A percentile compares a stretch with the other conserved stretches of the same genome.
Evolutionary conservation across 192 early-diverging fungal genomes (phyloP).

Genomic region (Entrophospora sp.): DNA sequence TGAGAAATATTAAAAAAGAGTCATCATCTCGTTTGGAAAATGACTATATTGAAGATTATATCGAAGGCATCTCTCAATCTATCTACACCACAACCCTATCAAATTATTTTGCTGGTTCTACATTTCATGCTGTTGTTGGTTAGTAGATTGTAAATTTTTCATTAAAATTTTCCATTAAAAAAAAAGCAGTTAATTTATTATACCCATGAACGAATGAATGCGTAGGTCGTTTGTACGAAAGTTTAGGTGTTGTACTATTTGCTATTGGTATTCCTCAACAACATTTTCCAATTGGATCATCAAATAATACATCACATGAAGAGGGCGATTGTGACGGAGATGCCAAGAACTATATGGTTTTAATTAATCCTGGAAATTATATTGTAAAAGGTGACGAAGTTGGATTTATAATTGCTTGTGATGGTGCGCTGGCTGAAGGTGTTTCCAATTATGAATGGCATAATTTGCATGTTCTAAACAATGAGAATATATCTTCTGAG

Average conservation of each 20-base stretch:
- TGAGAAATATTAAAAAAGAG: not conserved
- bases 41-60: slow-evolving; percentile 19
- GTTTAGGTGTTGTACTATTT: slow-evolving; percentile 14
- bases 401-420: slow-evolving; percentile 18
- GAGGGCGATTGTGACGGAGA: not conserved
- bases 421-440: not conserved
- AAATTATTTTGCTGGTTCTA: not conserved
- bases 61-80: slow-evolving; percentile 11
- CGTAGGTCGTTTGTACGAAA: slow-evolving; percentile 5
- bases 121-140: slow-evolving; percentile 11
- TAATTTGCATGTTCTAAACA: too few species aligned
- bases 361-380: slow-evolving; percentile 23
- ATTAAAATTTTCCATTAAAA: not conserved
- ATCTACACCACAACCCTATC: slow-evolving; percentile 20
- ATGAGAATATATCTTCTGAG: too few species aligned
- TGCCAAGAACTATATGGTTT: slow-evolving; percentile 13
- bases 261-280: slow-evolving; percentile 20
- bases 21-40: not conserved
- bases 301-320: not conserved
- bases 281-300: not conserved
- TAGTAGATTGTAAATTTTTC: not conserved
- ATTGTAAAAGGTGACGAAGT: slow-evolving; percentile 22
- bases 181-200: too few species aligned
- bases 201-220: too few species aligned
- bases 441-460: not conserved